Evolutionary conservation across 192 early-diverging fungal species (phyloP).

Genomic region (Coemansia sp.): DNA sequence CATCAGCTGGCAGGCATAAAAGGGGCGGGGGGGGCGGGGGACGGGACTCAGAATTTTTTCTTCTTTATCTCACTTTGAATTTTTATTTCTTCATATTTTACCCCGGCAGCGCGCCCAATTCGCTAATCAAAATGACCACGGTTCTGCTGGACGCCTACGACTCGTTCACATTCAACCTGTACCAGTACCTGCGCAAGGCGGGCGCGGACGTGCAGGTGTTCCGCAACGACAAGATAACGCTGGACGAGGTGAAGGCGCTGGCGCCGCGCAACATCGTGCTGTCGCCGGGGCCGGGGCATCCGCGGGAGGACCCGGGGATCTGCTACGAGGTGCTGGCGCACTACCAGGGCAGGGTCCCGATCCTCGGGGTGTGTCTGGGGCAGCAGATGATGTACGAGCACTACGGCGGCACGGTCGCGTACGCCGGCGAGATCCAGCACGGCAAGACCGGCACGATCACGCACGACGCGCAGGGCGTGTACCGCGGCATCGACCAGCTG

Average conservation of each 20-base stretch:
- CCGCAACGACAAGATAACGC: constrained; percentile 91
- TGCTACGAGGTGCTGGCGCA: constrained; percentile 82
- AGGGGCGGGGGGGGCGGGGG: no score
- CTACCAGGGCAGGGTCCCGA: constrained; percentile 94
- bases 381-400: constrained; percentile 98
- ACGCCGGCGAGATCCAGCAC: constrained; percentile 96
- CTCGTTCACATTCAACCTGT: constrained; percentile 98
- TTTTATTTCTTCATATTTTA: constrained; percentile 6
- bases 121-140: constrained; percentile 32
- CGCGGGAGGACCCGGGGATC: constrained; percentile 85
- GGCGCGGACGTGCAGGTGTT: constrained; percentile 92
- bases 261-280: constrained; percentile 94
- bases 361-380: constrained; percentile 96
- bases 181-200: constrained; percentile 88
- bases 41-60: no score
- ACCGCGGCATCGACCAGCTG: constrained; percentile 77
- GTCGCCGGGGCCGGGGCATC: constrained; percentile 96
- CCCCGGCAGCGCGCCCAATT: neutral
- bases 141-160: constrained; percentile 98
- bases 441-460: constrained; percentile 91
- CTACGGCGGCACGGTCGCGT: constrained; percentile 90
- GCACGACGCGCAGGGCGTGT: constrained; percentile 92
- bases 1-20: no score
- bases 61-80: neutral
- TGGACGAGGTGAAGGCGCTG: constrained; percentile 79